Conservation (phyloP, 2,329 filamentous ascomycete genomes). For the Colletotrichum gigasporum region DNA sequence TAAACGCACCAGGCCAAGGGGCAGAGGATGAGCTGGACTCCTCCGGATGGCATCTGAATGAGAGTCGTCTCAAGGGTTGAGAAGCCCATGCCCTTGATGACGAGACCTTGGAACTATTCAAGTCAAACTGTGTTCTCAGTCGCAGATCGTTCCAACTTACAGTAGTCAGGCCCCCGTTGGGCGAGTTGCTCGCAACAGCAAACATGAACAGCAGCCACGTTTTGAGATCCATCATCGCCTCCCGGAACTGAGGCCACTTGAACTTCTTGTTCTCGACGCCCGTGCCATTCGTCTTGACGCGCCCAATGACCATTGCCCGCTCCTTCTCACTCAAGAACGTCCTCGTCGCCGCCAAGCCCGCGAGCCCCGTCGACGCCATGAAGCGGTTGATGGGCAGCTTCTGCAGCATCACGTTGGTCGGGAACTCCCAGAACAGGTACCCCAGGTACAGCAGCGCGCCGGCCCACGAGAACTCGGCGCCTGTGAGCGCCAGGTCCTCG, state of each 20-base stretch:
- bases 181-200: slow-evolving; percentile 70
- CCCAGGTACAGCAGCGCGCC: slow-evolving; percentile 67
- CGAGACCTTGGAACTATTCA: slow-evolving; percentile 73
- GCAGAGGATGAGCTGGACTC: slow-evolving; percentile 20
- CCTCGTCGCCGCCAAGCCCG: slow-evolving; percentile 31
- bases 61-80: slow-evolving; percentile 66
- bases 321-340: slow-evolving; percentile 68
- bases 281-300: slow-evolving; percentile 78
- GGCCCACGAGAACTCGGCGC: slow-evolving; percentile 66
- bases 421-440: slow-evolving; percentile 69
- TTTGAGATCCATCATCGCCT: slow-evolving; percentile 57
- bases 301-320: slow-evolving; percentile 72
- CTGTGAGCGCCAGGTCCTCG: slow-evolving; percentile 57
- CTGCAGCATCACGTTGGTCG: slow-evolving; percentile 65
- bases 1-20: slow-evolving; percentile 14
- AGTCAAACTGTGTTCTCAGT: slow-evolving; percentile 42
- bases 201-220: slow-evolving; percentile 69
- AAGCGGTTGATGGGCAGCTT: slow-evolving; percentile 36
- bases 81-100: slow-evolving; percentile 69
- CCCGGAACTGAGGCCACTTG: slow-evolving; percentile 71
- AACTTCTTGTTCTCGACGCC: slow-evolving; percentile 79
- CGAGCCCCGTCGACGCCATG: slow-evolving; percentile 28
- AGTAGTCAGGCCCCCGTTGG: slow-evolving; percentile 50
- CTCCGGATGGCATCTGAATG: slow-evolving; percentile 75
- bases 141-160: background rate